Base-by-base conservation (phyloP, 257 asterid species). In the Solanum chiquidenum region DNA sequence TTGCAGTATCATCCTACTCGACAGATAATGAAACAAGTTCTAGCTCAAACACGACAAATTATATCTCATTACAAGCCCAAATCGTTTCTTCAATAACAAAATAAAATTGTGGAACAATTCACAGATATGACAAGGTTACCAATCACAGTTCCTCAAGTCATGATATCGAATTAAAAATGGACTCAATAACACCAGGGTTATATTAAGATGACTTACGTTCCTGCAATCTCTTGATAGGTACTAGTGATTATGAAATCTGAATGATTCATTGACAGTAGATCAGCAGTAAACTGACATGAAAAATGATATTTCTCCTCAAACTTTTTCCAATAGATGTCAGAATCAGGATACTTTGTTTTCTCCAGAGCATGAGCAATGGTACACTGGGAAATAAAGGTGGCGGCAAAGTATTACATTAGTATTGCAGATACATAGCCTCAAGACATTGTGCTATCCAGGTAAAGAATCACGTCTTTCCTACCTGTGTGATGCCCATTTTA, bases 301-400 rank as follows among this genome's bases (percentile, higher is more conserved):
- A 97, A 97, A 88, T 97, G 99, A 89, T 97, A 97, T 77, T 97
- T 97, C 21, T 95, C 99, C 90, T 97, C 99, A 38, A 88, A 96
- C 7, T 93, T 92, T 90, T 91, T 92, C 99, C 99, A 97, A 73
- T 95, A 97, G 88, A 95, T 92, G 89, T 97, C 99, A 14, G 99
- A 97, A 87, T 97, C 99, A 2, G 99, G 99, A 94, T 97, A 97
- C 88, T 97, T 97, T 13, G 99, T 97, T 89, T 97, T 97, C 93
- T 97, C 99, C 94, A 97, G 85, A 71, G 99, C 99, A 93, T 97
- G 99, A 0, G 99, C 99, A 90, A 97, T 97, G 58, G 99, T 96
- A 90, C 99, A 97, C 99, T 97, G 93, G 35, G 16, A 73, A 85
- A 82, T 7, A 52, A 68, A 31, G 13, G 38, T 35, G n/a, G 25